Evolutionary conservation across 768 basidiomycete genomes (phyloP).

Genomic region (Solioccasus polychromus): DNA sequence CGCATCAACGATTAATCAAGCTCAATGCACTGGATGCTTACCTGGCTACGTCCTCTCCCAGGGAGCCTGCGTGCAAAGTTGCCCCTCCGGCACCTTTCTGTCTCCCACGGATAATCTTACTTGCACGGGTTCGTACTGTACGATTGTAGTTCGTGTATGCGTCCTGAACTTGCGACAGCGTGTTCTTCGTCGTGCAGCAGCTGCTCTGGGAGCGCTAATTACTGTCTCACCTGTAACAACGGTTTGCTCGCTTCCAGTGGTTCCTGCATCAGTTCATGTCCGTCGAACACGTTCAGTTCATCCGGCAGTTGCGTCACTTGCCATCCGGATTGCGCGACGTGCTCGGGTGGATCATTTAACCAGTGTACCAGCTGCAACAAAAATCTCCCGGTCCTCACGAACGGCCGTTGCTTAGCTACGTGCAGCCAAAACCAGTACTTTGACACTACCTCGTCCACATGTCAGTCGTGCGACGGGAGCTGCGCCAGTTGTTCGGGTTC

Average conservation of each 20-base stretch:
- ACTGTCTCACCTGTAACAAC: conserved; percentile 72
- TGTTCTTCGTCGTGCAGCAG: conserved; percentile 74
- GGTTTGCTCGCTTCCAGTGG: conserved; percentile 68
- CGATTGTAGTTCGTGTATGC: not conserved
- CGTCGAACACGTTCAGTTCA: conserved; percentile 65
- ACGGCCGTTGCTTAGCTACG: conserved; percentile 75
- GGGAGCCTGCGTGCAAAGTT: conserved; percentile 66
- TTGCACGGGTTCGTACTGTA: conserved; percentile 58
- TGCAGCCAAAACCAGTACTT: conserved; percentile 74
- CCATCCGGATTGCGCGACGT: conserved; percentile 84
- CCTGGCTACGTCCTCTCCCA: conserved; percentile 71
- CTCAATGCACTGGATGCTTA: conserved; percentile 76
- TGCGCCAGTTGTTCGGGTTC: conserved; percentile 78
- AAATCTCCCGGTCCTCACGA: conserved; percentile 66
- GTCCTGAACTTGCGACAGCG: conserved; percentile 35
- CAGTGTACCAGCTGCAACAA: conserved; percentile 75
- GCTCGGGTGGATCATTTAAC: conserved; percentile 73
- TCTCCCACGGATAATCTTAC: conserved; percentile 69
- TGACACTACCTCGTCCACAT: conserved; percentile 59
- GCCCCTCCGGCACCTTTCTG: conserved; percentile 72
- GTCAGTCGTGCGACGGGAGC: conserved; percentile 69
- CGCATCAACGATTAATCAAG: conserved; percentile 60
- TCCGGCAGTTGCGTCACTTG: conserved; percentile 69
- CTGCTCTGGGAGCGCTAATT: conserved; percentile 63
- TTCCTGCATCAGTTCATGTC: conserved; percentile 73